Evolutionary conservation across 495 filamentous ascomycete genomes (phyloP).

Genomic region (Xylaria longipes): DNA sequence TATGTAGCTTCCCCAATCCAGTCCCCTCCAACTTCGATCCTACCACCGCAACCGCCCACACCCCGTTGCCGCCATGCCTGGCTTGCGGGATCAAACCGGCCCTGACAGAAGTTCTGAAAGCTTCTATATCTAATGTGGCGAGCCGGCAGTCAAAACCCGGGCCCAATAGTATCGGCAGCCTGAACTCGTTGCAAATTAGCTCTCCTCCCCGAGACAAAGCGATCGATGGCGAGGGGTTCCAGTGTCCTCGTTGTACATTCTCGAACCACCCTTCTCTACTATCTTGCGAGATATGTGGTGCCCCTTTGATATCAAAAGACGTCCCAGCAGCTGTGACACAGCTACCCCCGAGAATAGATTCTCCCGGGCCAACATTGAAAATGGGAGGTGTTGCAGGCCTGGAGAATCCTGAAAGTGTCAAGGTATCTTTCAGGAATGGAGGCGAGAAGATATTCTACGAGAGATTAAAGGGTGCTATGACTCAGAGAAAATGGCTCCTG

Average conservation of each 20-base stretch:
- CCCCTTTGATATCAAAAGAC: conserved; percentile 68
- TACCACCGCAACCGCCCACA: conserved; percentile 73
- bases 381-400: conserved; percentile 48
- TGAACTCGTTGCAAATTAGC: conserved; percentile 33
- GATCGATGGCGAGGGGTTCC: conserved; percentile 47
- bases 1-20: conserved; percentile 97
- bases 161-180: conserved; percentile 24
- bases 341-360: conserved; percentile 63
- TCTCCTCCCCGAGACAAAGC: conserved; percentile 9
- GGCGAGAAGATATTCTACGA: conserved; percentile 92
- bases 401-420: conserved; percentile 76
- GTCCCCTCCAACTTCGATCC: conserved; percentile 93
- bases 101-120: conserved; percentile 80
- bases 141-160: conserved; percentile 50
- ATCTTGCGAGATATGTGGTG: conserved; percentile 91
- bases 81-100: conserved; percentile 94
- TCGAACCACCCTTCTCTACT: conserved; percentile 86
- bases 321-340: conserved; percentile 49
- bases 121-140: conserved; percentile 72
- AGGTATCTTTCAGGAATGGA: conserved; percentile 87
- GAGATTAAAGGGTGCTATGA: conserved; percentile 81
- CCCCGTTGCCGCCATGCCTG: conserved; percentile 82
- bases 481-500: conserved; percentile 95
- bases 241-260: conserved; percentile 93
- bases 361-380: conserved; percentile 74